Evolutionary conservation across 495 filamentous ascomycete genomes (phyloP).

Genomic region (Penicillium simplicissimum): DNA sequence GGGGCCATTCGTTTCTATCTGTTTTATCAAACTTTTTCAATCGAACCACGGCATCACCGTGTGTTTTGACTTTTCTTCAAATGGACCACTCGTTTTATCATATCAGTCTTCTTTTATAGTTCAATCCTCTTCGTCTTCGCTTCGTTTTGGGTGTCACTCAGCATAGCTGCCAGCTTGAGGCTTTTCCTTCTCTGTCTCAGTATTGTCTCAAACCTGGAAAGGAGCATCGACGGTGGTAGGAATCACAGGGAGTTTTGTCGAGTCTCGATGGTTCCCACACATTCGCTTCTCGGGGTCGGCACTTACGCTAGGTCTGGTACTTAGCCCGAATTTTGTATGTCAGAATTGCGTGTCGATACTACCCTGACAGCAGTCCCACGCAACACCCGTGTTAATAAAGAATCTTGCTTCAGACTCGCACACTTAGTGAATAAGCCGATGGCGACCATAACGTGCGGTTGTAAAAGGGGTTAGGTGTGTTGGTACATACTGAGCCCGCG

Average conservation of each 20-base stretch:
- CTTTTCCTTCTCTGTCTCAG: too few relatives aligned
- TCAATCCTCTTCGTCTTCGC: neutral
- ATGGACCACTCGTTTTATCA: slow-evolving; percentile 22
- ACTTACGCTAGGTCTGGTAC: neutral
- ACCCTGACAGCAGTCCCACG: neutral
- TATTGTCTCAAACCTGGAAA: neutral
- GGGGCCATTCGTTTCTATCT: slow-evolving; percentile 31
- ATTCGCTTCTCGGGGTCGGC: neutral
- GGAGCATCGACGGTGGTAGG: neutral
- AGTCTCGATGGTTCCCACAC: neutral
- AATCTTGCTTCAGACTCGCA: neutral
- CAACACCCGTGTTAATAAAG: neutral
- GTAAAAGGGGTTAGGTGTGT: neutral
- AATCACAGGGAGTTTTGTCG: neutral
- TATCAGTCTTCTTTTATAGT: neutral
- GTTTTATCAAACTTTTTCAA: neutral
- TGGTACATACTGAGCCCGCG: neutral
- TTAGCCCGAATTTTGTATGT: neutral
- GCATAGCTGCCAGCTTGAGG: neutral
- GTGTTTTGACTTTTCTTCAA: slow-evolving; percentile 4
- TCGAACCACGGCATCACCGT: neutral
- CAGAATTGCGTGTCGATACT: neutral
- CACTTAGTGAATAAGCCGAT: neutral
- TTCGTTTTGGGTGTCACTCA: neutral
- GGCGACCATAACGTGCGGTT: neutral